Base-by-base conservation (phyloP, 768 basidiomycete genomes). In the Tylopilus rubrobrunneus region DNA sequence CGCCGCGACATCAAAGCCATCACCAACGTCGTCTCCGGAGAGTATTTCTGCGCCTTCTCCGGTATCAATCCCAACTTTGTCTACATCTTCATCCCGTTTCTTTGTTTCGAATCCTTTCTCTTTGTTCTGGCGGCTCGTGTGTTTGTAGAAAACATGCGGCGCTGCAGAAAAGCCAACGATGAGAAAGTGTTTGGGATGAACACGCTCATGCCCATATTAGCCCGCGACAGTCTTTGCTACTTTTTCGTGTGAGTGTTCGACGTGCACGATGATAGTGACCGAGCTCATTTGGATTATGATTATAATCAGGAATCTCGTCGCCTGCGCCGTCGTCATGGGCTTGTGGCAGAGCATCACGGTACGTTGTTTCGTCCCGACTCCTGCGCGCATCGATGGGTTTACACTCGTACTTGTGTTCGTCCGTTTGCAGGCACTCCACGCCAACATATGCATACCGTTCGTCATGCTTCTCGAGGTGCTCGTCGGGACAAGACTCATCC, bases 401-500 rank as follows among this genome's bases (percentile, higher is more conserved):
- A 5, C 19, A 19, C 19, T 19, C 19, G 19, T 17, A 7, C 17
- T 19, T 39, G 14, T 33, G 28, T 10, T 19, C 19, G 33, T 34
- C 12, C 12, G 21, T 10, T 3, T 45, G 5, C 42, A 69, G 68
- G 56, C 50, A 5, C 36, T 62, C 21, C 63, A 67, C 28, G 67
- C 69, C 14, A 70, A 65, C n/a, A 53, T 70, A 45, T 69, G 65
- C 29, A 49, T 66, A 19, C 67, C 68, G 2, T 58, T 69, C 33
- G 65, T 69, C 40, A 69, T 69, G 68, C 47, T 69, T 11, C 56
- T 67, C 19, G 69, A 71, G 37, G 57, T 63, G 21, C 33, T 71
- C 31, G 55, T 69, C 12, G 69, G 68, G 1, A 69, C 67, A 21
- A 56, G 67, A 29, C 65, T 69, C 34, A 67, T 69, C 34, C 64